Evolutionary conservation across 2,329 filamentous ascomycete species (phyloP).

Genomic region (Coniochaeta hoffmannii): DNA sequence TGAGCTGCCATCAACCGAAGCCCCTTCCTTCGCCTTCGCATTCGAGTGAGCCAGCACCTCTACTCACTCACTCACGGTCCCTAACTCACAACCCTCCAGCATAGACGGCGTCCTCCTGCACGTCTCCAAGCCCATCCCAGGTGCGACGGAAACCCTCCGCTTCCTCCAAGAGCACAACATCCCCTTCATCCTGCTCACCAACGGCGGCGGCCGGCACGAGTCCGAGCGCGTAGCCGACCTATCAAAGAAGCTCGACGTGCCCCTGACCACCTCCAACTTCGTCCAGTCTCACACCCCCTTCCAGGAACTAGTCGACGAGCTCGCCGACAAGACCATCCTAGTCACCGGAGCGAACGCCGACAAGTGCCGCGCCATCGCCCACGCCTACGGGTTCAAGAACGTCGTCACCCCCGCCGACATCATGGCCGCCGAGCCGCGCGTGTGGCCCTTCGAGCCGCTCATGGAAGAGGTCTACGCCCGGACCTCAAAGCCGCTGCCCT

Average conservation of each 20-base stretch:
- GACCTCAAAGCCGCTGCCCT: conserved; percentile 51
- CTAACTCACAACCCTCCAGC: conserved; percentile 7
- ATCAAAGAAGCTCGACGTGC: conserved; percentile 55
- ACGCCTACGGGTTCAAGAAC: conserved; percentile 69
- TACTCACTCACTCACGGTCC: not conserved
- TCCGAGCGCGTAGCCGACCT: conserved; percentile 64
- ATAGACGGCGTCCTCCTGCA: conserved; percentile 96
- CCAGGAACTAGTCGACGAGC: conserved; percentile 55
- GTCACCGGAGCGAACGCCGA: conserved; percentile 65
- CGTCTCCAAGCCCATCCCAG: conserved; percentile 68
- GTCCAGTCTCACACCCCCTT: conserved; percentile 92
- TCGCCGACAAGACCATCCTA: conserved; percentile 60
- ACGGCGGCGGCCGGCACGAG: conserved; percentile 86
- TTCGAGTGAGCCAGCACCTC: conserved; percentile 2
- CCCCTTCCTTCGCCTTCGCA: conserved; percentile 1
- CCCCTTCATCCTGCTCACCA: conserved; percentile 91
- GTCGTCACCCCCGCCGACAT: conserved; percentile 86
- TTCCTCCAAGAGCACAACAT: conserved; percentile 69
- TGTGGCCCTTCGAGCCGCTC: conserved; percentile 77
- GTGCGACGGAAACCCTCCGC: conserved; percentile 65
- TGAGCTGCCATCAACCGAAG: not conserved
- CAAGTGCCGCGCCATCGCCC: conserved; percentile 65
- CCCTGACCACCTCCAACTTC: conserved; percentile 62
- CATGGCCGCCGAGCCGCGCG: conserved; percentile 59
- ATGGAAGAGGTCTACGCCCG: conserved; percentile 53